Evolutionary conservation across 192 early-diverging fungal genomes (phyloP).

Genomic region (Cladochytrium replicatum): DNA sequence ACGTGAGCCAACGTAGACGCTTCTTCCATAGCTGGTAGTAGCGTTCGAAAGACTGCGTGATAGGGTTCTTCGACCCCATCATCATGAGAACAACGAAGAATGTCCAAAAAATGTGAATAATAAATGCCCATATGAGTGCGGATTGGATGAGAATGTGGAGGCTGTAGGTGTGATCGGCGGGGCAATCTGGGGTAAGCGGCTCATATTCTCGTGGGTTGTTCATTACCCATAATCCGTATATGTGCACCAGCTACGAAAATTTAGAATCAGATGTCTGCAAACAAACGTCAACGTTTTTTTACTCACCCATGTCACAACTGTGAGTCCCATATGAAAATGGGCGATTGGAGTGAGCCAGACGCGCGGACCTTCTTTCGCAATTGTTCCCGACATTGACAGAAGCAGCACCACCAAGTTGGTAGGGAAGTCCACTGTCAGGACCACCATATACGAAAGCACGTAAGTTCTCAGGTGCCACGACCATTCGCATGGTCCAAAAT

Average conservation of each 20-base stretch:
- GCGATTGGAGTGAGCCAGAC: background rate
- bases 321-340: background rate
- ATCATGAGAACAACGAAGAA: background rate
- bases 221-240: too few species aligned
- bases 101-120: background rate
- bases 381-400: background rate
- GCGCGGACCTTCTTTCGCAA: background rate
- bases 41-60: constrained; percentile 1
- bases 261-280: background rate
- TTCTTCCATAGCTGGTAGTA: constrained; percentile 22
- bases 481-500: too few species aligned
- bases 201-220: background rate
- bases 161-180: background rate
- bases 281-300: background rate
- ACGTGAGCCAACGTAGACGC: constrained; percentile 14
- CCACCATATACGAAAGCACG: background rate
- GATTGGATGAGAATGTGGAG: background rate
- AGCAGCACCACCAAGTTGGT: background rate
- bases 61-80: background rate
- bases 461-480: too few species aligned
- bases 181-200: background rate
- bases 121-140: background rate
- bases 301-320: background rate
- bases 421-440: background rate
- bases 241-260: too few species aligned